Percentiles rank a stretch among this genome's conserved stretches.
phyloP scores from a whole-genome alignment of 2,329 filamentous ascomycete genomes.

The Xylariaceae sp. region DNA sequence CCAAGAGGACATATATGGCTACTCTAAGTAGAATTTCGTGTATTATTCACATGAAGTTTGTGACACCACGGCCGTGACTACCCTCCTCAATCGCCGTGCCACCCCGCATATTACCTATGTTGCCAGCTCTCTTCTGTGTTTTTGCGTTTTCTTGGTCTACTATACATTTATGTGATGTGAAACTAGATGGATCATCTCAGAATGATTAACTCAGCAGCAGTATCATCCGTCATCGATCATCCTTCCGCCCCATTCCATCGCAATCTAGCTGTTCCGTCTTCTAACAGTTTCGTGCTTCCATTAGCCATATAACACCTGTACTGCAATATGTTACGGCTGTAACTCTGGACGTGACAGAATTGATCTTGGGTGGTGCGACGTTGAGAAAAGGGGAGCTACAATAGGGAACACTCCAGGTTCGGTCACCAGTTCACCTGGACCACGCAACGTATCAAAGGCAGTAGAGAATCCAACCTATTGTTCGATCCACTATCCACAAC shows the following conservation, averaged over 20 bases:
- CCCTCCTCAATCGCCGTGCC: not conserved
- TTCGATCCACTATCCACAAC: too few species aligned
- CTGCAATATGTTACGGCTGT: too few species aligned
- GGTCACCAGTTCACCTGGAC: not conserved
- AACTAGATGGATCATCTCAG: conserved; percentile 9
- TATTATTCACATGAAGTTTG: too few species aligned
- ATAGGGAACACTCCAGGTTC: not conserved
- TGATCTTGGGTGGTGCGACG: too few species aligned
- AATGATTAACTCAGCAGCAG: conserved; percentile 1
- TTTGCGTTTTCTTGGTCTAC: not conserved
- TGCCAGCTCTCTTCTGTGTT: not conserved
- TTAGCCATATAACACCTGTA: too few species aligned
- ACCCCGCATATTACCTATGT: not conserved
- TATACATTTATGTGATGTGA: conserved; percentile 10
- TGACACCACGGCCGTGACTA: not conserved
- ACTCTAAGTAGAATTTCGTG: too few species aligned
- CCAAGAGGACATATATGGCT: too few species aligned
- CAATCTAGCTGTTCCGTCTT: not conserved
- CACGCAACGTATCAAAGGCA: not conserved
- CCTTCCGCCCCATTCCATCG: not conserved
- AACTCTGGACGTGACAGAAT: too few species aligned
- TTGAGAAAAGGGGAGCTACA: not conserved
- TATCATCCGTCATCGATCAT: not conserved
- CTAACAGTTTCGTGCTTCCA: not conserved
- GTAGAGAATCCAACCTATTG: not conserved